Evolutionary conservation across 768 basidiomycete genomes (phyloP).

Genomic region (Dacryopinax primogenitus): DNA sequence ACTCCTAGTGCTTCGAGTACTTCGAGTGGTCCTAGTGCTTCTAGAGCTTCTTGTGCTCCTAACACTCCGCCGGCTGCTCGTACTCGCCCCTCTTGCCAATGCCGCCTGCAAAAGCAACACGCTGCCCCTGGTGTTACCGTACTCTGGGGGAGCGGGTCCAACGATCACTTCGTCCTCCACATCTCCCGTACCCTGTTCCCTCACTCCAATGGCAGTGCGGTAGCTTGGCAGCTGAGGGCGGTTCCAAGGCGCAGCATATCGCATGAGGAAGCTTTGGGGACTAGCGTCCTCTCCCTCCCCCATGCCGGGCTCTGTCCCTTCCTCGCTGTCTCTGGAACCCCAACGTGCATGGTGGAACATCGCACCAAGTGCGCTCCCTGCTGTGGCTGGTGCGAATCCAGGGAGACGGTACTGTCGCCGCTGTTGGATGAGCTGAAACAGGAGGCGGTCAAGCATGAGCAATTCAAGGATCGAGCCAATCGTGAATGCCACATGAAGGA

Average conservation of each 20-base stretch:
- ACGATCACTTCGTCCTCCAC: conserved; percentile 61
- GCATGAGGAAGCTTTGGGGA: conserved; percentile 5
- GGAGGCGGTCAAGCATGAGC: conserved; percentile 48
- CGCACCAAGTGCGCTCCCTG: conserved; percentile 14
- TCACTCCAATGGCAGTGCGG: conserved; percentile 53
- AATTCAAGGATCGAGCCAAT: conserved; percentile 40
- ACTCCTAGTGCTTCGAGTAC: conserved; percentile 18
- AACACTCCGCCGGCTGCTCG: conserved; percentile 22
- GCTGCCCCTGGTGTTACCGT: conserved; percentile 60
- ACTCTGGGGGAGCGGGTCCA: conserved; percentile 58
- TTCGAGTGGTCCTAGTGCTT: conserved; percentile 24
- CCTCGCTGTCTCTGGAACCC: conserved; percentile 18
- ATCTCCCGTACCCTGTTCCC: conserved; percentile 49
- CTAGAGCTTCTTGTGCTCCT: conserved; percentile 21
- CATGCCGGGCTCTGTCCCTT: conserved; percentile 19
- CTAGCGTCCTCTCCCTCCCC: conserved; percentile 28
- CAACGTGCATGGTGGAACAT: conserved; percentile 28
- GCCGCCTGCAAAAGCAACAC: conserved; percentile 46
- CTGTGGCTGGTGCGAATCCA: conserved; percentile 26
- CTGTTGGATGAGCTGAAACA: conserved; percentile 56
- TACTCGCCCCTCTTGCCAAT: conserved; percentile 37
- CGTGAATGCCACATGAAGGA: conserved; percentile 51
- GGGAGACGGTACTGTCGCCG: conserved; percentile 47
- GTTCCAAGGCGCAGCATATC: conserved; percentile 47
- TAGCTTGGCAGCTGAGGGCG: conserved; percentile 58